These are phyloP conservation scores for Teunomyces atbi DNA, from an alignment of 805 yeast genomes.

Conservation along the genomic window DNA sequence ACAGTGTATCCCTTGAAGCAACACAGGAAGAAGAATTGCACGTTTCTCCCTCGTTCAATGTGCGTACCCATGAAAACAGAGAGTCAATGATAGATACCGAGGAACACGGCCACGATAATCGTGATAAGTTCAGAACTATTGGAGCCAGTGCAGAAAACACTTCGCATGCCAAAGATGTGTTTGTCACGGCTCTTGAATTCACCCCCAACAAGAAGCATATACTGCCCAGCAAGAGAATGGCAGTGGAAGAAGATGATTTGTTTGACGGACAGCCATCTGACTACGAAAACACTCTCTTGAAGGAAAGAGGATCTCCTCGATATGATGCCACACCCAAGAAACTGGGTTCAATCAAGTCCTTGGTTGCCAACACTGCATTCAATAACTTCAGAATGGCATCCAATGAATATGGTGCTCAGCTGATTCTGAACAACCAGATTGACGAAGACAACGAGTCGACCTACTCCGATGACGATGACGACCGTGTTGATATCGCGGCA, in stretches of 20 bases:
- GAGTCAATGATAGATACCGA: constrained; percentile 16
- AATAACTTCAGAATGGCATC: constrained; percentile 28
- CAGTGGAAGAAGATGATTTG: background rate
- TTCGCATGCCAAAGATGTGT: constrained; percentile 20
- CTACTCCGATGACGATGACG: background rate
- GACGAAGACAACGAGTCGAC: background rate
- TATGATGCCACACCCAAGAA: constrained; percentile 12
- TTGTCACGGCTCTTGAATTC: constrained; percentile 23
- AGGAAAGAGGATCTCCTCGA: constrained; percentile 9
- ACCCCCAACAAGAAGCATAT: constrained; percentile 7
- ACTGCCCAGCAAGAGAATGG: background rate
- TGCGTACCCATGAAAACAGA: constrained; percentile 9
- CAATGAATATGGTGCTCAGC: background rate
- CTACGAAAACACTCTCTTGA: background rate
- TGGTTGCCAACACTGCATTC: constrained; percentile 37
- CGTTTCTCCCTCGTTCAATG: constrained; percentile 19
- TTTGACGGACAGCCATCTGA: background rate
- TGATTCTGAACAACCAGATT: background rate
- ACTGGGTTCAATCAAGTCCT: constrained; percentile 21
- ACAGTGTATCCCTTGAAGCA: background rate
- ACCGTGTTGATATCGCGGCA: constrained; percentile 1
- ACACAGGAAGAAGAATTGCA: background rate
- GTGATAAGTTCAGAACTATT: constrained; percentile 15
- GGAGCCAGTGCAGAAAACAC: constrained; percentile 16
- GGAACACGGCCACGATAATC: constrained; percentile 9